Evolutionary conservation across 208 protist species (phyloP).

Genomic region (Wallacemonas sp.): DNA sequence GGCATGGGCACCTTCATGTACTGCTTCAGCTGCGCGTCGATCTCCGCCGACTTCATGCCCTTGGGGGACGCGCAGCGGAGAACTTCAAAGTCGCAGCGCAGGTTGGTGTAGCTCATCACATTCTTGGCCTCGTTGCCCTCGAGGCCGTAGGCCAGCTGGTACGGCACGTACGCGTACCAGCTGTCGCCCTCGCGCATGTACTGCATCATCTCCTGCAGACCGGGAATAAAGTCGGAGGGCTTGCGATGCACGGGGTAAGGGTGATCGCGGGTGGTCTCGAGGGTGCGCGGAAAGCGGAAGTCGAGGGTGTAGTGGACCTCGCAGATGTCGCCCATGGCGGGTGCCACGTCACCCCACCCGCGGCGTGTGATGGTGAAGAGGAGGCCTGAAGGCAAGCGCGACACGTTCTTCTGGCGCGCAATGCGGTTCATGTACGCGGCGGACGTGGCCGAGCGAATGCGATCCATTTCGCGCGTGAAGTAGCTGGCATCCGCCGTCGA

Average conservation of each 20-base stretch:
- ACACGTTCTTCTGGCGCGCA: conserved; percentile 36
- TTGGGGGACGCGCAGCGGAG: conserved; percentile 41
- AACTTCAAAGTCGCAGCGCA: conserved; percentile 75
- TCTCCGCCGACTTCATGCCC: conserved; percentile 54
- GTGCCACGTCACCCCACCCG: conserved; percentile 53
- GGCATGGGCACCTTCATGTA: conserved; percentile 48
- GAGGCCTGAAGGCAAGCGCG: conserved; percentile 74
- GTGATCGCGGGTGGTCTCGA: conserved; percentile 57
- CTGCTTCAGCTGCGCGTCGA: conserved; percentile 52
- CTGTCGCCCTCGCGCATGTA: conserved; percentile 87
- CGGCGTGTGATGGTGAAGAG: conserved; percentile 53
- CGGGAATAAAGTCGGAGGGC: conserved; percentile 54
- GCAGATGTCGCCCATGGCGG: conserved; percentile 54
- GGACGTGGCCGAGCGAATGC: conserved; percentile 43
- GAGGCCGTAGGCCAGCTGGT: conserved; percentile 69
- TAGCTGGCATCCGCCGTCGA: conserved; percentile 27
- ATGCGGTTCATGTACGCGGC: conserved; percentile 52
- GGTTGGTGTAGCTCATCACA: conserved; percentile 46
- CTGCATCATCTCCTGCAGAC: conserved; percentile 76
- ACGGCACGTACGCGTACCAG: conserved; percentile 77
- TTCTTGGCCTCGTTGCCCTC: conserved; percentile 33
- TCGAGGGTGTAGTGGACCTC: conserved; percentile 71
- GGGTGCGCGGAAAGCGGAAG: conserved; percentile 47
- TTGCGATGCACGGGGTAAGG: conserved; percentile 58
- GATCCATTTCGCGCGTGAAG: conserved; percentile 48